Evolutionary conservation across 768 basidiomycete genomes (phyloP), one percentile per base, ranked within the genome.

Genomic region (Termitomyces heimii): DNA sequence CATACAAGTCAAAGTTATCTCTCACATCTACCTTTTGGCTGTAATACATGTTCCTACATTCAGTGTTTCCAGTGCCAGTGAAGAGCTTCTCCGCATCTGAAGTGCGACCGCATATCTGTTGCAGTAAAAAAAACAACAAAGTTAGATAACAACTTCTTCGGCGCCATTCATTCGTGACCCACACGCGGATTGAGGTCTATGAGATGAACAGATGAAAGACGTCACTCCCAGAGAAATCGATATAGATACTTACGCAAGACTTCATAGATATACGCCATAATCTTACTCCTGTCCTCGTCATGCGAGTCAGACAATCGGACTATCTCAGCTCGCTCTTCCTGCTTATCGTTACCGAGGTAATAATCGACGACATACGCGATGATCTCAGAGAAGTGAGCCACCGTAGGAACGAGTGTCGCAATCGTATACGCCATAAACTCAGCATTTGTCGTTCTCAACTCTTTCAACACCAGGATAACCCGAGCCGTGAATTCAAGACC

Each of bases 281-380:
- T 58, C 52, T 71, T 70, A 3, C 54, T 56, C 14, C 54, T 51
- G 13, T 62, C 66, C 4, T 64, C 34, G 16, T 59, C 58, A n/a
- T 58, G 49, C 22, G 66, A 62, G 26, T 60, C 56, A 35, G 71
- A 68, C 31, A 81, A 61, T 16, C 58, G 61, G 1, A 76, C 68
- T 26, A 86, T 73, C 29, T 78, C 71, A 22, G 70, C 67, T 10
- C 75, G 71, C n/a, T 71, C 74, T n/a, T 66, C 50, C 54, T 66
- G 47, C 59, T 70, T 68, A 42, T 65, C 66, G 1, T 75, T 72
- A 14, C 75, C 72, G 13, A 87, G 69, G 62, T 82, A 88, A 68
- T 81, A 86, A 63, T 85, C 74, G 51, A 89, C 73, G 28, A 85
- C 76, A 53, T 80, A 77, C 4, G 79, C 73, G 42, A 88, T 66